Conservation (phyloP, 495 filamentous ascomycete genomes). For the Beverwykella pulmonaria region DNA sequence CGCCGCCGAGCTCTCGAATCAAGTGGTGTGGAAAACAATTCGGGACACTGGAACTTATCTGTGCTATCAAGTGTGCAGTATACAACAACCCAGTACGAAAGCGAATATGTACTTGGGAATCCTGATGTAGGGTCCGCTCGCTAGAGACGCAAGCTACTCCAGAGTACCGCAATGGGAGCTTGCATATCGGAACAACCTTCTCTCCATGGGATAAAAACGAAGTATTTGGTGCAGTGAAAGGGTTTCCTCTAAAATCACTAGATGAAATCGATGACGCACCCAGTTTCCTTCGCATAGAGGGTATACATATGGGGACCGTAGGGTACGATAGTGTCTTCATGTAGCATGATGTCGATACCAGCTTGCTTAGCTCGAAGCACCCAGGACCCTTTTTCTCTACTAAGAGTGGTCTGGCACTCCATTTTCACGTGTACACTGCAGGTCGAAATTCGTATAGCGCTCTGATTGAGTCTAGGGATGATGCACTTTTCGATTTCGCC, state of each 20-base stretch:
- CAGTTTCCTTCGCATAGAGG: background rate
- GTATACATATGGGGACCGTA: constrained; percentile 1
- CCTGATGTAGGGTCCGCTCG: background rate
- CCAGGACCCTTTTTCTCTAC: background rate
- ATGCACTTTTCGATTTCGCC: background rate
- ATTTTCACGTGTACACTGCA: background rate
- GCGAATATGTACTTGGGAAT: background rate
- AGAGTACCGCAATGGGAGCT: background rate
- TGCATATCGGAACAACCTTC: background rate
- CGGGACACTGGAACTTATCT: background rate
- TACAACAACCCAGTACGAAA: background rate
- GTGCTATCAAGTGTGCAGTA: constrained; percentile 1
- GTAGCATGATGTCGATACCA: background rate
- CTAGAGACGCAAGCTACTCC: background rate
- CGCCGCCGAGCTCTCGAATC: background rate
- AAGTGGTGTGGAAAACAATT: background rate
- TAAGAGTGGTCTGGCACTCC: background rate
- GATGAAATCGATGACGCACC: background rate
- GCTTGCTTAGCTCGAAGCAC: background rate
- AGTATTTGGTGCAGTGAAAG: background rate
- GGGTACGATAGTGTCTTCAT: background rate
- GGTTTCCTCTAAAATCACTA: background rate
- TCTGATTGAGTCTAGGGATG: background rate
- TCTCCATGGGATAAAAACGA: background rate
- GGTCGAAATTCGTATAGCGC: background rate